These are phyloP conservation scores for Trichaptum fuscoviolaceum DNA, from an alignment of 768 basidiomycete genomes.

Conservation along the genomic window DNA sequence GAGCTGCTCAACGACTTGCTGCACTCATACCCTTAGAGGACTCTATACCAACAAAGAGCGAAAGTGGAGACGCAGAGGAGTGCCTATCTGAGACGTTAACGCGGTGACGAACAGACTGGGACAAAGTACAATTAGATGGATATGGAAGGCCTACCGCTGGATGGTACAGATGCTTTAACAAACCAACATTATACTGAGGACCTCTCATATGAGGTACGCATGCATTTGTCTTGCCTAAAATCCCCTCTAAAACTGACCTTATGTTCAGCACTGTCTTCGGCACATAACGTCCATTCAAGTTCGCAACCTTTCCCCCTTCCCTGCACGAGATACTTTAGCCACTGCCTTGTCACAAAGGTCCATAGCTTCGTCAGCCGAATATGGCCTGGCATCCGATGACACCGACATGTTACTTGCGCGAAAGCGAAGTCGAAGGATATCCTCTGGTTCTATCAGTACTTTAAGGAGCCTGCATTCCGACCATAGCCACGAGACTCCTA, in stretches of 20 bases:
- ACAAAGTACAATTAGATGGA: not conserved
- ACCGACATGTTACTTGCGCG: constrained; percentile 55
- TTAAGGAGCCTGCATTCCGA: constrained; percentile 42
- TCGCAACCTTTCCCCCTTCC: constrained; percentile 80
- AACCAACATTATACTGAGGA: not conserved
- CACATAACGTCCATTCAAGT: constrained; percentile 72
- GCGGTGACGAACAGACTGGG: no score
- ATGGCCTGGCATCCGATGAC: constrained; percentile 63
- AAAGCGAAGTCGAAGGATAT: constrained; percentile 56
- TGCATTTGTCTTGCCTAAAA: not conserved
- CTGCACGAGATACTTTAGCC: constrained; percentile 70
- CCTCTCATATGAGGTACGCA: not conserved
- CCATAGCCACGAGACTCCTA: constrained; percentile 26
- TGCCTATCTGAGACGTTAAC: no score
- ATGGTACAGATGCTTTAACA: not conserved
- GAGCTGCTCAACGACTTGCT: not conserved
- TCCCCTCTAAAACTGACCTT: not conserved
- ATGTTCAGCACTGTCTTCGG: constrained; percentile 56
- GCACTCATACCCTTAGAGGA: not conserved
- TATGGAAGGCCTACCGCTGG: not conserved
- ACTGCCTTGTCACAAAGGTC: constrained; percentile 68
- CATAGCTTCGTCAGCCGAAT: constrained; percentile 53
- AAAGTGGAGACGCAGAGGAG: not conserved
- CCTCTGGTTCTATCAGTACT: constrained; percentile 50
- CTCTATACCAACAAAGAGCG: not conserved